Conservation (phyloP, 768 basidiomycete genomes). For the Podaxis rugospora region DNA sequence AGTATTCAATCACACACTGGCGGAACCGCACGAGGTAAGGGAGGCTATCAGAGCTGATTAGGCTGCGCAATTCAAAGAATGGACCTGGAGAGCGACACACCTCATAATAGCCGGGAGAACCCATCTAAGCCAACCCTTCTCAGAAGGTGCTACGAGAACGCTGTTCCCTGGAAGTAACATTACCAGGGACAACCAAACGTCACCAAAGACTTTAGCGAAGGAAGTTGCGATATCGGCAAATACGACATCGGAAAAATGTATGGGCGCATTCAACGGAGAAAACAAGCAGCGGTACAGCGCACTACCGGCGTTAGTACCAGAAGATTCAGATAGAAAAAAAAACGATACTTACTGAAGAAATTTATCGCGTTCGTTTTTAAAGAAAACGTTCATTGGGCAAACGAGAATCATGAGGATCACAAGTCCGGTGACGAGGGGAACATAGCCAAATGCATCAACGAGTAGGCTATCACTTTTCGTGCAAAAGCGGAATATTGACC, state of each 20-base stretch:
- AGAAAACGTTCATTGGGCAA: constrained; percentile 63
- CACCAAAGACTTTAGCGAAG: constrained; percentile 94
- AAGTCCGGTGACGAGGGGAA: constrained; percentile 67
- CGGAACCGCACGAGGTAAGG: constrained; percentile 90
- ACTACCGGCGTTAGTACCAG: constrained; percentile 35
- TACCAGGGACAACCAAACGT: constrained; percentile 82
- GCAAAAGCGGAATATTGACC: constrained; percentile 61
- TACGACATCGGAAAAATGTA: constrained; percentile 89
- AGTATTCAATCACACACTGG: constrained; percentile 90
- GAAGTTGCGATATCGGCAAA: constrained; percentile 96
- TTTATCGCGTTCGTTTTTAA: constrained; percentile 69
- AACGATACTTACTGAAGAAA: constrained; percentile 66
- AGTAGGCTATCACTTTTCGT: constrained; percentile 52
- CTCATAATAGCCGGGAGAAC: constrained; percentile 84
- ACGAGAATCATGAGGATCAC: constrained; percentile 53
- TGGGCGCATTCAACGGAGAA: constrained; percentile 51
- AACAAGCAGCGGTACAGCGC: constrained; percentile 71
- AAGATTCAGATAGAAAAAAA: constrained; percentile 2
- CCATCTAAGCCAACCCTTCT: constrained; percentile 66
- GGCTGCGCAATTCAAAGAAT: neutral
- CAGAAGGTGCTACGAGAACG: constrained; percentile 57
- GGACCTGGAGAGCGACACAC: constrained; percentile 34
- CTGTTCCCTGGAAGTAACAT: constrained; percentile 88
- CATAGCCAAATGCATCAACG: constrained; percentile 73
- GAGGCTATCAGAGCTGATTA: constrained; percentile 37